Evolutionary conservation across 176 grass and related monocot genomes (phyloP).

Genomic region (Chloris gayana): DNA sequence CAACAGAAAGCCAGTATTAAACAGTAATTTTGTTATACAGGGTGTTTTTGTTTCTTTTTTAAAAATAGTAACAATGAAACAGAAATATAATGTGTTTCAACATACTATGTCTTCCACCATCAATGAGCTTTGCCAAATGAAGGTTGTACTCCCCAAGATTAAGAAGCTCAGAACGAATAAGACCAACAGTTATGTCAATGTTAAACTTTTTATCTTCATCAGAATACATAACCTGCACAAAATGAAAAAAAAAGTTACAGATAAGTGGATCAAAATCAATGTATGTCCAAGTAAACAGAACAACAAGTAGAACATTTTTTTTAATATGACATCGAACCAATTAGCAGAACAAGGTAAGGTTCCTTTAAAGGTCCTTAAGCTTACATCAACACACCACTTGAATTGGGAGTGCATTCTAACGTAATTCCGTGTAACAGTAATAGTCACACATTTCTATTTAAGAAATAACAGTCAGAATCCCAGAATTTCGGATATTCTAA

Average conservation of each 20-base stretch:
- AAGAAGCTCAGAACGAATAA: conserved; percentile 88
- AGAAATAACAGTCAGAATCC: background rate
- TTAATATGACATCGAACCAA: background rate
- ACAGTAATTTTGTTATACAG: background rate
- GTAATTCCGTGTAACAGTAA: background rate
- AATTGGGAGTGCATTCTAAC: background rate
- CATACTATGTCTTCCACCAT: conserved; percentile 92
- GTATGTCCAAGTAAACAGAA: background rate
- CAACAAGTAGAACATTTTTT: background rate
- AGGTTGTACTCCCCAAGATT: conserved; percentile 85
- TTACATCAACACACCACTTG: background rate
- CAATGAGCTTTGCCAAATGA: conserved; percentile 94
- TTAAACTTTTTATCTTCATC: conserved; percentile 94
- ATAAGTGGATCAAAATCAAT: background rate
- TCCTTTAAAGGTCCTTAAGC: background rate
- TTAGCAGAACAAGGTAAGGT: conserved; percentile 9
- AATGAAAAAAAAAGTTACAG: background rate
- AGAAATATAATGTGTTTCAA: conserved; percentile 33
- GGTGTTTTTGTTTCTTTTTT: background rate
- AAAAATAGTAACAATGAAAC: background rate
- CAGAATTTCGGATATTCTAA: background rate
- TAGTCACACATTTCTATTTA: background rate
- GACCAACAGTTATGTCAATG: conserved; percentile 66
- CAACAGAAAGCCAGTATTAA: background rate
- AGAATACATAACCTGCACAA: conserved; percentile 84